Evolutionary conservation across 306 rosid genomes (phyloP), one percentile per base, ranked within the genome.

Genomic region (Pyrus bretschneideri): DNA sequence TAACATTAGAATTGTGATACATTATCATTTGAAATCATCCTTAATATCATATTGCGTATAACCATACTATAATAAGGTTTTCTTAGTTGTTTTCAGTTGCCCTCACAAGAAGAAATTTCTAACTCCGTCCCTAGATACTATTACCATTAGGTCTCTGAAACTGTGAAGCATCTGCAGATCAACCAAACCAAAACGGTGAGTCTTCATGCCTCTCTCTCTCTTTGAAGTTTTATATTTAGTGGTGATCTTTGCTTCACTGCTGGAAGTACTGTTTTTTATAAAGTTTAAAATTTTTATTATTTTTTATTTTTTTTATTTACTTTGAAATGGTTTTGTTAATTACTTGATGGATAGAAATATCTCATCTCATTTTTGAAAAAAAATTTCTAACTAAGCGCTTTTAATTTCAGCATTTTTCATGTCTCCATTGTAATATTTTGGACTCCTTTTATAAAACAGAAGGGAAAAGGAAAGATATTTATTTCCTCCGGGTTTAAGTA

Each of bases 161-260:
- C 19, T 46, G n/a, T 71, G 67, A 57, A 38, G 65, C 31, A 14
- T 19, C 21, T 3, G 25, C 60, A 44, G 70, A 42, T 38, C 51
- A 18, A 22, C 11, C 17, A 19, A 71, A 45, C 35, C 65, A 57
- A 79, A 78, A 59, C 75, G 11, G 3, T 35, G 29, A 35, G 27
- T 13, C 58, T 75, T 74, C 61, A n/a, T 73, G 49, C 65, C 3
- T 42, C 59, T 81, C 44, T 78, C 51, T 68, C 18, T 68, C 13
- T 62, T 72, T 38, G 33, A 25, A 61, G 5, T 51, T 62, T 46
- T 15, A 46, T 46, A 46, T 46, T 46, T 46, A 46, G 14, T 46
- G 54, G 54, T 14, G 52, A 46, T 46, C 51, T 4, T 46, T 46
- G 10, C 3, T 46, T 14, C 5, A 17, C 54, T 46, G 54, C 19